Evolutionary conservation across 2,329 filamentous ascomycete genomes (phyloP), one percentile per base, ranked within the genome.

Genomic region (Penicillium sp.): DNA sequence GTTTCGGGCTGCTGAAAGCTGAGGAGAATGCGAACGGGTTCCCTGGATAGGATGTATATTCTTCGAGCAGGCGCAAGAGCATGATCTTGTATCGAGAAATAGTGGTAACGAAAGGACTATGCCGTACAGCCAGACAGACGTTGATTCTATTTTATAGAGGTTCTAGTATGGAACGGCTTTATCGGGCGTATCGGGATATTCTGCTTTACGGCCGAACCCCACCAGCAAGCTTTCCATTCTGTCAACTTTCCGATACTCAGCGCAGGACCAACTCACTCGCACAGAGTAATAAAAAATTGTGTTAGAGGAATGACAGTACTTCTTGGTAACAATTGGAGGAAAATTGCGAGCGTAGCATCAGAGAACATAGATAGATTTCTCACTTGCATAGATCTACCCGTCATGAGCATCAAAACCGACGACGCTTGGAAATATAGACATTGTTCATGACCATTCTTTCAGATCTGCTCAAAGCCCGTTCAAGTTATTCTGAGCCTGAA

Each of bases 301-400:
- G 19, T 52, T 78, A 45, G 75, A 77, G 28, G 75, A 76, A 52
- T 77, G 55, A 26, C 26, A 11, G 10, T 7, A 26, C 10, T 28
- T n/a, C 26, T 58, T 43, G 37, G 40, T 6, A 14, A 22, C 1
- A 26, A 2, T 37, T 51, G 57, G 48, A 16, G n/a, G 22, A 6
- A 11, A n/a, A 19, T 10, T 2, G 22, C 0, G 37, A 38, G 46
- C 58, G 58, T 54, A 53, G 51, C 22, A 53, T 30, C 33, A 38
- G n/a, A 26, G 10, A n/a, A 30, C 22, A 52, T 51, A 40, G 13
- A 33, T 33, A 60, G 52, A 55, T 40, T 63, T 65, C 22, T 22
- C 46, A 38, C 38, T 42, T 87, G 84, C 84, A 88, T 87, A 52
- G 49, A 54, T 43, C 57, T 37, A 38, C 33, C 4, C 28, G 28